Conservation (phyloP, 2,329 filamentous ascomycete genomes). For the Fusarium tupiense region DNA sequence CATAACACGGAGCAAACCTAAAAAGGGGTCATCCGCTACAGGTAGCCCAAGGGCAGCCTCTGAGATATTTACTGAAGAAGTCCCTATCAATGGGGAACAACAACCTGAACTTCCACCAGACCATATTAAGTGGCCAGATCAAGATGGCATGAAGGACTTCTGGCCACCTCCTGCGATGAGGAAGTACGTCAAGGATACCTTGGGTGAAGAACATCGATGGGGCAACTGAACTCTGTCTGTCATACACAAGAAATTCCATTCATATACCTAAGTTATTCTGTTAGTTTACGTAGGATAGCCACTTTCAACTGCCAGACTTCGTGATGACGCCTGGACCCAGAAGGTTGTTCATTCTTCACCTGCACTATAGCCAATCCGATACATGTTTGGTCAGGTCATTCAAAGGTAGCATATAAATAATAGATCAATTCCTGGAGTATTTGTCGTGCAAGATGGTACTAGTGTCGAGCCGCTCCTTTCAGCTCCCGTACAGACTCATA, state of each 20-base stretch:
- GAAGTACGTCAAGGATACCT: not conserved
- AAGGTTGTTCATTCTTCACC: not conserved
- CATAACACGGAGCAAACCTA: not conserved
- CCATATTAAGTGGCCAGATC: not conserved
- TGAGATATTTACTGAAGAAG: not conserved
- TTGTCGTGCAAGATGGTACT: rapidly evolving
- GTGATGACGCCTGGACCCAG: not conserved
- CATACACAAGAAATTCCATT: not conserved
- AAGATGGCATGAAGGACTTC: not conserved
- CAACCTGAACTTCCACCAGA: not conserved
- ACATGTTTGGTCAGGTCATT: not conserved
- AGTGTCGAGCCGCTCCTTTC: not conserved
- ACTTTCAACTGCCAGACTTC: not conserved
- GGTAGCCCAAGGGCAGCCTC: not conserved
- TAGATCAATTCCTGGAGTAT: not conserved
- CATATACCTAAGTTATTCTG: not conserved
- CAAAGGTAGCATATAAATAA: not conserved
- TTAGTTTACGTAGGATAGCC: not conserved
- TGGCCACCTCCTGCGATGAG: not conserved
- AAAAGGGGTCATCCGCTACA: not conserved
- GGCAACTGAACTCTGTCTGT: not conserved
- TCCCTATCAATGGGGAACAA: not conserved
- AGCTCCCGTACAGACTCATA: not conserved
- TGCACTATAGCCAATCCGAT: not conserved
- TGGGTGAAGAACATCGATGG: not conserved